Evolutionary conservation across 2,329 filamentous ascomycete genomes (phyloP).

Genomic region (Fusarium sp.): DNA sequence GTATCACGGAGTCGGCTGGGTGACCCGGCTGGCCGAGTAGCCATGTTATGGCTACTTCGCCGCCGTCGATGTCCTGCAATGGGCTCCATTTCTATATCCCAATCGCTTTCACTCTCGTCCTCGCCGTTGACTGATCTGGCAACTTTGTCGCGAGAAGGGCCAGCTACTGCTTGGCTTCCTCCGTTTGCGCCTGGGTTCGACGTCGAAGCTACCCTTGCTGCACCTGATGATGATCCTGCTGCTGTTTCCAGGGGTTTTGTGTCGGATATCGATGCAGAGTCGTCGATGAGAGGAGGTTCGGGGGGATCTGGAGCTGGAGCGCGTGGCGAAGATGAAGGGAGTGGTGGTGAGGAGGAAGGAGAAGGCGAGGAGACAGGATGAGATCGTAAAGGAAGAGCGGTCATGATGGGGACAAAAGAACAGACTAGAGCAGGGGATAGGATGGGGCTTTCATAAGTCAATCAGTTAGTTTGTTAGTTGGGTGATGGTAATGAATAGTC

Average conservation of each 20-base stretch:
- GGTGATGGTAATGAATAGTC: constrained; percentile 32
- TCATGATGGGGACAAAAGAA: constrained; percentile 42
- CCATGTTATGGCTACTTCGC: constrained; percentile 61
- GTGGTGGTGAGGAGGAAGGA: constrained; percentile 24
- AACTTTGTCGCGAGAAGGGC: constrained; percentile 32
- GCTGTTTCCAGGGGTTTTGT: constrained; percentile 15
- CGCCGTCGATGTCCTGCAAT: constrained; percentile 67
- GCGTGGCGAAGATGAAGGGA: constrained; percentile 23
- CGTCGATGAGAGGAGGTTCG: constrained; percentile 26
- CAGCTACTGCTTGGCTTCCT: constrained; percentile 34
- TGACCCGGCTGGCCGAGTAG: constrained; percentile 49
- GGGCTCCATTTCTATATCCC: constrained; percentile 69
- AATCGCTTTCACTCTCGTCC: constrained; percentile 54
- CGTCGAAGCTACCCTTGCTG: constrained; percentile 16
- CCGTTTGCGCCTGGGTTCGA: constrained; percentile 16
- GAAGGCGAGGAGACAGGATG: constrained; percentile 29
- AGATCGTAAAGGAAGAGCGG: constrained; percentile 40
- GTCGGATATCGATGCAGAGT: constrained; percentile 16
- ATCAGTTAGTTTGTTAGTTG: constrained; percentile 2
- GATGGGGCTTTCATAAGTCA: constrained; percentile 44
- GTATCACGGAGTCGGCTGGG: constrained; percentile 47
- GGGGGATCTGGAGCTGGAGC: constrained; percentile 21
- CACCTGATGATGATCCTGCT: constrained; percentile 21
- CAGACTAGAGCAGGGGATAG: constrained; percentile 39
- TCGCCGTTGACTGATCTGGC: constrained; percentile 33